Percentiles rank a stretch among this genome's conserved stretches.
These are phyloP conservation scores for Eurotiales sp. DNA, from an alignment of 2,329 filamentous ascomycete species.

Conservation along the genomic window DNA sequence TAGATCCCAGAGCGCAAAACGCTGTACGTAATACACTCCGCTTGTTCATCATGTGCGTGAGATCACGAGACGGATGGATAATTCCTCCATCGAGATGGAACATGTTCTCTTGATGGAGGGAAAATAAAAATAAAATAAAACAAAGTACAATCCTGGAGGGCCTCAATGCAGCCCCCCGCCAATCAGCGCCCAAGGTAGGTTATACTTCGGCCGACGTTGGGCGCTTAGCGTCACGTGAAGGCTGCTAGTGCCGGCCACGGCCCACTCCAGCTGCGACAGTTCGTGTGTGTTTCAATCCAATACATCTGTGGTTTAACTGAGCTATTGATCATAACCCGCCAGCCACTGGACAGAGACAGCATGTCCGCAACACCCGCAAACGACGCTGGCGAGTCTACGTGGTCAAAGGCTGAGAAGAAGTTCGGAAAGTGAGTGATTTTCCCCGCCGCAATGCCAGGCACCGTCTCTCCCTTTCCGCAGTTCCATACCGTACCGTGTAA, in stretches of 20 bases:
- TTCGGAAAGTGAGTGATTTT: constrained; percentile 62
- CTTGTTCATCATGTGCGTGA: too few species aligned
- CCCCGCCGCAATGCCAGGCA: too few species aligned
- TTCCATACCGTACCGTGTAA: too few species aligned
- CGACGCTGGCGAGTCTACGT: constrained; percentile 34
- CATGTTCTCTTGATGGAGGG: too few species aligned
- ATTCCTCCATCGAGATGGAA: too few species aligned
- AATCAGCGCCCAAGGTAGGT: too few species aligned
- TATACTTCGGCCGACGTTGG: too few species aligned
- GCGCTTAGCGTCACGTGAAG: neutral
- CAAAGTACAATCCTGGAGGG: too few species aligned
- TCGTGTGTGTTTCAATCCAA: neutral
- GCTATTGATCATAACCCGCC: neutral
- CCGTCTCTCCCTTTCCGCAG: too few species aligned
- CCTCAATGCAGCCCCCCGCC: neutral
- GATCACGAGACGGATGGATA: too few species aligned
- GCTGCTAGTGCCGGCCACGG: neutral
- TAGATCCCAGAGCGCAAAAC: neutral
- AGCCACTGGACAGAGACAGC: neutral
- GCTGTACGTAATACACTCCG: neutral
- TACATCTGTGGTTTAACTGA: neutral
- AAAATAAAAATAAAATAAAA: too few species aligned
- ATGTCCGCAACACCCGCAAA: constrained; percentile 23
- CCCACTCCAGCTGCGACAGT: neutral
- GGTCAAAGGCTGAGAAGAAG: constrained; percentile 56